phyloP scores from a whole-genome alignment of 2,329 filamentous ascomycete species.

The Ophiostoma angusticollis region DNA sequence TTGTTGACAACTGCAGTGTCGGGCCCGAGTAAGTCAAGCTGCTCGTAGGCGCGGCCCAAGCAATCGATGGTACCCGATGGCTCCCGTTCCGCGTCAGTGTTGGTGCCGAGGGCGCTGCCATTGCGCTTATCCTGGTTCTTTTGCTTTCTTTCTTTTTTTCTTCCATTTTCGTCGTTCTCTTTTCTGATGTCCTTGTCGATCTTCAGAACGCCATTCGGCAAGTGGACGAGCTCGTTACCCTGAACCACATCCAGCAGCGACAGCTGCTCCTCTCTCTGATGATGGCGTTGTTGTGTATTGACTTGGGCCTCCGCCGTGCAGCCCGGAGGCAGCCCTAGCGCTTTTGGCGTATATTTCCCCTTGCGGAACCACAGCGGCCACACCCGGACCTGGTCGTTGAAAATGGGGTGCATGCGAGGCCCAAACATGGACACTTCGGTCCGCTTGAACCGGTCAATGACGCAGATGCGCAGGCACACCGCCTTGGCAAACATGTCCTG shows the following conservation, averaged over 20 bases:
- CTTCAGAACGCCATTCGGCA: neutral
- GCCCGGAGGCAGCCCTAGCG: neutral
- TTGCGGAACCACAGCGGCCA: slow-evolving; percentile 10
- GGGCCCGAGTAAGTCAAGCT: slow-evolving; percentile 4
- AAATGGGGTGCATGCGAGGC: slow-evolving; percentile 12
- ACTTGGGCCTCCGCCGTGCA: too few species aligned
- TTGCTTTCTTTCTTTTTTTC: neutral
- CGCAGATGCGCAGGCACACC: slow-evolving; percentile 18
- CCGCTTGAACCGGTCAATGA: slow-evolving; percentile 8
- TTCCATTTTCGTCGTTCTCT: neutral
- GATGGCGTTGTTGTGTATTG: too few species aligned
- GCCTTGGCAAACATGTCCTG: slow-evolving; percentile 13
- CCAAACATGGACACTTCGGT: slow-evolving; percentile 15
- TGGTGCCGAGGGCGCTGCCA: too few species aligned
- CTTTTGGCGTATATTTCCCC: slow-evolving; percentile 9
- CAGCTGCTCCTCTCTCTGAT: neutral
- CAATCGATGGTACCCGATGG: neutral
- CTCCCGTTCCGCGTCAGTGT: neutral
- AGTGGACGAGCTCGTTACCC: neutral
- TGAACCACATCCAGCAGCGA: neutral
- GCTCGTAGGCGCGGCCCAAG: neutral
- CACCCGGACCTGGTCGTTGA: slow-evolving; percentile 10
- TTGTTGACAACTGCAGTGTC: neutral
- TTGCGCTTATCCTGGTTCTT: too few species aligned
- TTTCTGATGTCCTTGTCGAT: too few species aligned